Evolutionary conservation across 2,329 filamentous ascomycete species (phyloP), one percentile per base, ranked within the genome.

Genomic region (Alternaria ethzedia): DNA sequence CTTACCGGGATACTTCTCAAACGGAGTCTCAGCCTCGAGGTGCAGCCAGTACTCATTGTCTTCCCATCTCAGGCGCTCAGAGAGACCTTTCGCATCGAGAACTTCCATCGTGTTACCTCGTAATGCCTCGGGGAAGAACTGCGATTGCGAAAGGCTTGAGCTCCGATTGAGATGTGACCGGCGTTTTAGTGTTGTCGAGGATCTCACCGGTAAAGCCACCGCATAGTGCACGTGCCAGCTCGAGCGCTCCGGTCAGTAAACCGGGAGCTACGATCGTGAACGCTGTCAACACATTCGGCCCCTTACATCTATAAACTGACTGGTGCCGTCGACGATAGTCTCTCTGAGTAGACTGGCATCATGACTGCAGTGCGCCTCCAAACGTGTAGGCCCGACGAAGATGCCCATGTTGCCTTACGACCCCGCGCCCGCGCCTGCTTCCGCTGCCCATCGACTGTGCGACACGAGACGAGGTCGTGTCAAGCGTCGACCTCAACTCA

Each of bases 1-100:
- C 73, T 64, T 49, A 81, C 79, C 79, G 58, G 79, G 79, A 67
- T 81, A 81, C 65, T 81, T 81, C 25, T 81, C 79, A 17, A 80
- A 67, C 13, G 73, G 69, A 32, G 73, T 70, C 20, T 68, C 69
- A 30, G 75, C 70, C 54, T 76, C 72, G 49, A 81, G 59, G 67
- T 79, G 78, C 46, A 81, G 43, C 76, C 76, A 77, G 49, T 75
- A 75, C 43, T 79, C 75, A 64, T 75, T 71, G 21, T 65, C 66
- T 57, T 75, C 70, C 64, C 68, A 68, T 50, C 68, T 64, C 59
- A 77, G 68, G 61, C 75, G 67, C 46, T 74, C 72, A 45, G 71
- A 65, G 54, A 79, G 70, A 60, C 70, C 69, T 44, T 61, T 63
- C 41, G 73, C 70, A 65, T 79, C 73, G 26, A 76, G 61, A 46